A percentile compares a stretch with the other conserved stretches of the same genome.
These are phyloP conservation scores for Teratosphaeria viscida DNA, from an alignment of 2,329 filamentous ascomycete genomes.

Conservation along the genomic window DNA sequence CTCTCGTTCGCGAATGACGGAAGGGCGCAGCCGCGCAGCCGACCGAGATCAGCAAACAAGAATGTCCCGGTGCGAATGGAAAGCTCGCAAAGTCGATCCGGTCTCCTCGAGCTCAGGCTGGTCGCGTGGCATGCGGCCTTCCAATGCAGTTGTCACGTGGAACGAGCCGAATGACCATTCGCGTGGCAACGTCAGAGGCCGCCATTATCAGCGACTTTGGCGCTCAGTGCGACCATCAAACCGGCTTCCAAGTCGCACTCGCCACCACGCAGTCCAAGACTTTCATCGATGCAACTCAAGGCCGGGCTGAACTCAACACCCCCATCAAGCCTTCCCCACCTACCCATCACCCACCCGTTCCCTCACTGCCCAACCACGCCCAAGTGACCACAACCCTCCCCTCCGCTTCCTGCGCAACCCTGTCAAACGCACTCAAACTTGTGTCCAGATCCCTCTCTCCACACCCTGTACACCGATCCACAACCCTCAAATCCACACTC, in stretches of 20 bases:
- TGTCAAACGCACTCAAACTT: slow-evolving; percentile 37
- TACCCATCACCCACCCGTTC: slow-evolving; percentile 4
- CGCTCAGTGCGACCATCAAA: not conserved
- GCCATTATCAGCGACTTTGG: not conserved
- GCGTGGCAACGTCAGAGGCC: not conserved
- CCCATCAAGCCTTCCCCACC: too few relatives aligned
- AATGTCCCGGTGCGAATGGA: not conserved
- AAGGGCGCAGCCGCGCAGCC: not conserved
- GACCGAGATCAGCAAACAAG: not conserved
- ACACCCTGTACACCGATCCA: slow-evolving; percentile 54
- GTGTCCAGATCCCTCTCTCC: slow-evolving; percentile 39
- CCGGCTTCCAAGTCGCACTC: not conserved
- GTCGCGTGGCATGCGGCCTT: not conserved
- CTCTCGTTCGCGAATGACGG: not conserved
- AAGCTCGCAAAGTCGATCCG: not conserved
- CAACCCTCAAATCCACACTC: slow-evolving; percentile 53
- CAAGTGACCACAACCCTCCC: slow-evolving; percentile 24
- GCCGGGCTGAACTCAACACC: too few relatives aligned
- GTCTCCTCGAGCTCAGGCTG: not conserved
- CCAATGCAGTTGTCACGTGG: too few relatives aligned
- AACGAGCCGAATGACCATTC: too few relatives aligned
- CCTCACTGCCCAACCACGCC: slow-evolving; percentile 19
- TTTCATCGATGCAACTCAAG: too few relatives aligned
- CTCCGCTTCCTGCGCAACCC: slow-evolving; percentile 28
- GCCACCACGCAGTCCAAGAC: not conserved